These are phyloP conservation scores for Fusarium longipes DNA, from an alignment of 2,329 filamentous ascomycete genomes.

Conservation along the genomic window DNA sequence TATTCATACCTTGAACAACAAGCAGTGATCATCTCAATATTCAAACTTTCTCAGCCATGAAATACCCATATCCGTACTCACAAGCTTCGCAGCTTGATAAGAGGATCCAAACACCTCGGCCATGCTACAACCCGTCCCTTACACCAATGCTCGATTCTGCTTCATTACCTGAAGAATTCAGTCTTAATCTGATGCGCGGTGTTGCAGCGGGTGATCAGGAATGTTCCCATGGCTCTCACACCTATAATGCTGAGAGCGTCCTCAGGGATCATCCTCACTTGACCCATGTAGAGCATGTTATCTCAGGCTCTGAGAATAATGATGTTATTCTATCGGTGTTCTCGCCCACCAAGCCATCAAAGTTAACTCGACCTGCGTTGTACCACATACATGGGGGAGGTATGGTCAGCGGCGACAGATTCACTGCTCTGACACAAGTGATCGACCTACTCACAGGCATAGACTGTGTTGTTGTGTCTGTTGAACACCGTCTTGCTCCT, in stretches of 20 bases:
- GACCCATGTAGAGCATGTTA: not conserved
- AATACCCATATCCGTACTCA: constrained; percentile 7
- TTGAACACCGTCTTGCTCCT: constrained; percentile 6
- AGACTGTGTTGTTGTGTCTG: constrained; percentile 1
- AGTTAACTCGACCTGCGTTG: not conserved
- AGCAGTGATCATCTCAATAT: fast-evolving
- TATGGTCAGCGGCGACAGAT: constrained; percentile 5
- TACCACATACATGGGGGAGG: constrained; percentile 14
- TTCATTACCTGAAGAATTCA: constrained; percentile 8
- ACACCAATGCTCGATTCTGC: constrained; percentile 9
- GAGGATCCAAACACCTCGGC: constrained; percentile 7
- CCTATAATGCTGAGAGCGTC: constrained; percentile 1
- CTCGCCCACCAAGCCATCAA: not conserved
- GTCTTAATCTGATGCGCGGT: constrained; percentile 8
- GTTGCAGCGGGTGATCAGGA: constrained; percentile 1
- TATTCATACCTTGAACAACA: not conserved
- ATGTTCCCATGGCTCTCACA: constrained; percentile 10
- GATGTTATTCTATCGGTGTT: not conserved
- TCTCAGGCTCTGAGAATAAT: not conserved
- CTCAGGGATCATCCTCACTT: not conserved
- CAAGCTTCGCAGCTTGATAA: constrained; percentile 7
- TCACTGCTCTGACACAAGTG: not conserved
- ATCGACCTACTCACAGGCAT: not conserved
- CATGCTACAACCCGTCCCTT: not conserved
- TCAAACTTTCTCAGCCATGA: not conserved